Base-by-base conservation (phyloP, 441 rosid genomes). In the Omphalea diandra region DNA sequence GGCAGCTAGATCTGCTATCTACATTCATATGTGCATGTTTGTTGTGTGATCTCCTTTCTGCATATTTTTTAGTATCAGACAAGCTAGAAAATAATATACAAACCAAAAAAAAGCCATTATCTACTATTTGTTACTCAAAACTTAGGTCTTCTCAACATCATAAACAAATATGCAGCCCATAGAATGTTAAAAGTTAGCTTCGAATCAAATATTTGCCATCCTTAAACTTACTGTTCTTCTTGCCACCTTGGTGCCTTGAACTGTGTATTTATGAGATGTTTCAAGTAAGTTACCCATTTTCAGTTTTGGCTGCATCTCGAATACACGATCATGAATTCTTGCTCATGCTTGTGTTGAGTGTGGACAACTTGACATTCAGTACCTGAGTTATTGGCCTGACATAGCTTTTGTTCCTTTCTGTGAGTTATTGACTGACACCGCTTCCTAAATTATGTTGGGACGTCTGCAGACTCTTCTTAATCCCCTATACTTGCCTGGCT, bases 401-500 rank as follows among this genome's bases (percentile, higher is more conserved):
- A n/a, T n/a, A n/a, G n/a, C n/a, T n/a, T 43, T 0, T 43, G 54
- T 43, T 44, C 32, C 31, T 49, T 49, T 9, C 0, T 2, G 67
- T 49, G 53, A 47, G 36, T 74, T 55, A 5, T 55, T 32, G 49
- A 57, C 73, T 49, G 15, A 69, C 41, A 46, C 54, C 40, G 59
- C 15, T 14, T 50, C 32, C 5, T 47, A 47, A 8, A 31, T 60
- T 49, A 49, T 38, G 4, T 67, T 65, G 65, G 40, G 46, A 65
- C 65, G 58, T 68, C 31, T 85, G 86, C 93, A 95, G 98, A 88
- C 75, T 61, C 91, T 95, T 86, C 91, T 89, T 50, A 93, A 95
- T 75, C 99, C 98, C 0, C 87, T 93, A 27, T 91, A 91, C 75
- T 74, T 95, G 73, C 98, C 97, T 0, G 99, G 98, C 61, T 93